Evolutionary conservation across 2,329 filamentous ascomycete species (phyloP).

Genomic region (Verticillium tricorpus): DNA sequence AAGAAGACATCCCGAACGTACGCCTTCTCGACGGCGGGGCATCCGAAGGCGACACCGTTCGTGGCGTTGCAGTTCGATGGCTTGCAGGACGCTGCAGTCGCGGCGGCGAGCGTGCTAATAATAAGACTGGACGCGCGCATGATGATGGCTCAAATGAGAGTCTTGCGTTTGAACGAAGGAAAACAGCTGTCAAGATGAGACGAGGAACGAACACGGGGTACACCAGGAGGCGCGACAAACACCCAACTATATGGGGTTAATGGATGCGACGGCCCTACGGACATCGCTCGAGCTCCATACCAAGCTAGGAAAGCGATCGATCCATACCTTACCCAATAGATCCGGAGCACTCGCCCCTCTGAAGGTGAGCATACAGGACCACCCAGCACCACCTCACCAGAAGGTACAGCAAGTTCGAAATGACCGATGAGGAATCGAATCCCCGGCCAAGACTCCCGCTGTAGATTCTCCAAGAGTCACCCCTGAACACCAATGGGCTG

Average conservation of each 20-base stretch:
- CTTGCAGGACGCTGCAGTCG: not conserved
- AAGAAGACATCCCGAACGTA: conserved; percentile 21
- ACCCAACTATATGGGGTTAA: not conserved
- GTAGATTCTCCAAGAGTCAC: not conserved
- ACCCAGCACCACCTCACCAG: too few relatives aligned
- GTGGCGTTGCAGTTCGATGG: conserved; percentile 4
- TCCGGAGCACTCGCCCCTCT: not conserved
- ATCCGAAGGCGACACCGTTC: conserved; percentile 8
- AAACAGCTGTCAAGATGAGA: not conserved
- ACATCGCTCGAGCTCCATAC: not conserved
- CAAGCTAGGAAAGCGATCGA: not conserved
- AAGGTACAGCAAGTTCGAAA: too few relatives aligned
- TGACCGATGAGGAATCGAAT: not conserved
- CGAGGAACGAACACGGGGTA: not conserved
- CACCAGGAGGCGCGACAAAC: not conserved
- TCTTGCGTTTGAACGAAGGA: not conserved
- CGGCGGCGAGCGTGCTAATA: not conserved
- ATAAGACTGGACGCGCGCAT: conserved; percentile 2
- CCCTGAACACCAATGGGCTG: not conserved
- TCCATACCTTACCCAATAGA: not conserved
- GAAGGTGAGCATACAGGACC: not conserved
- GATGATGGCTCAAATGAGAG: too few relatives aligned
- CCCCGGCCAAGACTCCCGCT: not conserved
- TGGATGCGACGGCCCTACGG: not conserved
- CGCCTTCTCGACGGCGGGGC: conserved; percentile 6